Evolutionary conservation across 2,329 filamentous ascomycete species (phyloP).

Genomic region (Talaromyces sp.): DNA sequence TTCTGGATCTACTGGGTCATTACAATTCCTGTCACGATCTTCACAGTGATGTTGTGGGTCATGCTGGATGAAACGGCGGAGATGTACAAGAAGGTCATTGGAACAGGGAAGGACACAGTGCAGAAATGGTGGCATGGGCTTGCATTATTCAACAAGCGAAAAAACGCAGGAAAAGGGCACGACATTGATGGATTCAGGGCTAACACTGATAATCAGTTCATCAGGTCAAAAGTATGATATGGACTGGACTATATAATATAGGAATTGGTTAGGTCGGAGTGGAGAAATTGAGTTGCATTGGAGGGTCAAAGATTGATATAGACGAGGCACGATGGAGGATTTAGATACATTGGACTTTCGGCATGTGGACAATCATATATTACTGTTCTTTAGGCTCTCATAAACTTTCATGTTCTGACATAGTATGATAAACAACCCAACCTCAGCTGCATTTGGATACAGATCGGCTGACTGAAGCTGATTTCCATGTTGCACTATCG

Average conservation of each 20-base stretch:
- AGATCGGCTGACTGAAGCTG: too few species aligned
- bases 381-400: not conserved
- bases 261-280: not conserved
- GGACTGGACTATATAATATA: not conserved
- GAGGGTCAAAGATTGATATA: not conserved
- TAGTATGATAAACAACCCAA: not conserved
- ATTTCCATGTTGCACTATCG: too few species aligned
- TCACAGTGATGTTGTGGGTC: slow-evolving; percentile 6
- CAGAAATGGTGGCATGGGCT: not conserved
- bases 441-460: too few species aligned
- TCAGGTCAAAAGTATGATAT: not conserved
- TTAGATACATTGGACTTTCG: not conserved
- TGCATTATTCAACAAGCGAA: not conserved
- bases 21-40: slow-evolving; percentile 11
- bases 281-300: not conserved
- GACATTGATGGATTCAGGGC: not conserved
- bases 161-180: not conserved
- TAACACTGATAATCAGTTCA: not conserved
- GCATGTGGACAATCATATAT: not conserved
- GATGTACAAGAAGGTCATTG: slow-evolving; percentile 1
- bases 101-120: not conserved
- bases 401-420: not conserved
- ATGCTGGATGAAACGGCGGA: slow-evolving; percentile 7
- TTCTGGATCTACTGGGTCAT: slow-evolving; percentile 15
- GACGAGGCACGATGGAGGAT: not conserved